Conservation (phyloP, 2,329 filamentous ascomycete species). For the Pestalotiopsis sp. region DNA sequence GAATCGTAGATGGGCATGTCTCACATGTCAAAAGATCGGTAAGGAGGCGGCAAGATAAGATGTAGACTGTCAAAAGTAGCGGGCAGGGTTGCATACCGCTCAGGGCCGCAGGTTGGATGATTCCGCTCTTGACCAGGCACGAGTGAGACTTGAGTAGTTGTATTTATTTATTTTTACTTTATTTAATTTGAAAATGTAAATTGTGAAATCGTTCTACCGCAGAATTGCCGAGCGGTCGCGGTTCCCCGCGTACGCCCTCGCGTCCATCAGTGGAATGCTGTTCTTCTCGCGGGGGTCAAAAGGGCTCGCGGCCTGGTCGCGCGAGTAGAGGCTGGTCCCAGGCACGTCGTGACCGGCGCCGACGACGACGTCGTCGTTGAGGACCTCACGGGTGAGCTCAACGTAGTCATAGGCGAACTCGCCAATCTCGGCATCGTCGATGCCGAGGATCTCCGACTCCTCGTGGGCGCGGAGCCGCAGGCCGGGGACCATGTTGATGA, state of each 20-base stretch:
- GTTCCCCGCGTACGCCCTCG: conserved; percentile 38
- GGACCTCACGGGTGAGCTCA: conserved; percentile 60
- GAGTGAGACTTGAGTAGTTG: no score
- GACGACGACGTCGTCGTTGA: conserved; percentile 48
- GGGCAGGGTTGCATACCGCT: no score
- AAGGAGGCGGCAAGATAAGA: no score
- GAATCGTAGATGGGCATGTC: no score
- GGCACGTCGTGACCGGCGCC: conserved; percentile 44
- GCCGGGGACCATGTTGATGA: conserved; percentile 77
- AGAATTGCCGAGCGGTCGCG: conserved; percentile 3
- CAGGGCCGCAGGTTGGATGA: no score
- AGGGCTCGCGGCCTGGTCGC: conserved; percentile 30
- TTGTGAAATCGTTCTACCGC: conserved; percentile 14
- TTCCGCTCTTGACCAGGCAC: no score
- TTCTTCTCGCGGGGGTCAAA: conserved; percentile 49
- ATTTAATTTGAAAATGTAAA: no score
- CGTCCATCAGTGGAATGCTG: conserved; percentile 48
- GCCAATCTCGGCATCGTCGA: conserved; percentile 87
- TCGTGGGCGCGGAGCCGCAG: conserved; percentile 72
- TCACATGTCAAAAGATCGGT: no score
- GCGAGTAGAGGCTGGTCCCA: conserved; percentile 43
- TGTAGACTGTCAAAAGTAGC: no score
- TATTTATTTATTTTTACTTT: no score
- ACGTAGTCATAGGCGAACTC: conserved; percentile 97
- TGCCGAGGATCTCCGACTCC: conserved; percentile 80